These are phyloP conservation scores for Tylopilus sp. DNA, from an alignment of 1,284 basidiomycete species.

Conservation along the genomic window DNA sequence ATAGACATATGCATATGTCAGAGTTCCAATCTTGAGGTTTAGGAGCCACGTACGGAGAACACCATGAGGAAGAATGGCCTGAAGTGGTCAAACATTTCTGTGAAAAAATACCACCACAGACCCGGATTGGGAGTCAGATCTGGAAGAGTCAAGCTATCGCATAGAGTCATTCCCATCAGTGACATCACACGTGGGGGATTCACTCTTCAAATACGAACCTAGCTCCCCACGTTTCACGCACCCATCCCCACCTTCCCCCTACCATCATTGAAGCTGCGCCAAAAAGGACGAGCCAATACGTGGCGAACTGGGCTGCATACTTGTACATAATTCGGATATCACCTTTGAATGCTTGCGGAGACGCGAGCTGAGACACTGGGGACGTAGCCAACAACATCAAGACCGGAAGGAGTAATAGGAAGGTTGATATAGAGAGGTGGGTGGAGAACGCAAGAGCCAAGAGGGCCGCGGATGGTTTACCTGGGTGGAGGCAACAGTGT, in stretches of 20 bases:
- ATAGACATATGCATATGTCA: not conserved
- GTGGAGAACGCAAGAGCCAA: too few species aligned
- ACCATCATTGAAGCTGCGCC: conserved; percentile 49
- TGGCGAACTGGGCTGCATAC: conserved; percentile 59
- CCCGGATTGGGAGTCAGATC: conserved; percentile 96
- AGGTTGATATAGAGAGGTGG: too few species aligned
- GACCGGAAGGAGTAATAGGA: too few species aligned
- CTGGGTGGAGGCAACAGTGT: too few species aligned
- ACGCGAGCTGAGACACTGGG: conserved; percentile 71
- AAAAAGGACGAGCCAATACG: conserved; percentile 62
- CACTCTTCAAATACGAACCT: conserved; percentile 66
- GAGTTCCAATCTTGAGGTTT: not conserved
- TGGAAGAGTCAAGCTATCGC: conserved; percentile 73
- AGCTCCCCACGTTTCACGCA: conserved; percentile 85
- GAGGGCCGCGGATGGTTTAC: conserved; percentile 60
- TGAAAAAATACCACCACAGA: conserved; percentile 99
- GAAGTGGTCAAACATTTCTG: conserved; percentile 99
- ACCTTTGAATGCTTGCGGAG: conserved; percentile 59
- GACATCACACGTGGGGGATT: conserved; percentile 4
- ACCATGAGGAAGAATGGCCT: conserved; percentile 95
- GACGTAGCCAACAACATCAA: too few species aligned
- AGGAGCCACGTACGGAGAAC: conserved; percentile 79
- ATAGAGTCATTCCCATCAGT: conserved; percentile 7
- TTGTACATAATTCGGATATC: conserved; percentile 49
- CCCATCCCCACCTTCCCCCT: conserved; percentile 74